Evolutionary conservation across 2,329 filamentous ascomycete species (phyloP), one percentile per base, ranked within the genome.

Genomic region (Penicillium carneum): DNA sequence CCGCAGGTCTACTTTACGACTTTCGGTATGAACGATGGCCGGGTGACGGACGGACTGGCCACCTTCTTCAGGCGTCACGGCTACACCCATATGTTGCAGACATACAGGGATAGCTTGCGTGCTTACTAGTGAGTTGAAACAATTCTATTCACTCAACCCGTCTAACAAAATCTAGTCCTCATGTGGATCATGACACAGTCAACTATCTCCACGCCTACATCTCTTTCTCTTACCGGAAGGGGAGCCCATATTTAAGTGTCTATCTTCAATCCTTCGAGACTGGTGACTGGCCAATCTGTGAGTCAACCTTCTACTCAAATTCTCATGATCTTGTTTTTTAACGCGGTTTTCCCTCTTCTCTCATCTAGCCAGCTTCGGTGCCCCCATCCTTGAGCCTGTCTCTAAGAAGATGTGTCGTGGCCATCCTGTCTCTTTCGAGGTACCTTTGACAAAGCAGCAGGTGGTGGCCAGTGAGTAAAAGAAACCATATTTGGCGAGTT

Each of bases 1-100:
- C 66, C 66, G 0, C 64, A 68, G 50, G 16, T 68, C 8, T 68
- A 68, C 46, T 60, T 67, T 12, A 57, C 59, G 9, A 53, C 56
- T 1, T 67, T 67, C 49, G 64, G 66, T 1, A 53, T 63, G 50
- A 60, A 62, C 41, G 66, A 68, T 33, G 49, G 48, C 12, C 49
- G 31, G 8, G 49, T 68, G 2, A 46, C 63, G 1, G 57, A 65
- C 23, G 64, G 54, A 4, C 33, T 68, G 18, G 31, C 38, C 10
- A 56, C 58, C 2, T 67, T 68, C 54, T 67, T 62, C 26, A 43
- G 50, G 16, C 57, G 64, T 8, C 39, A 42, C 4, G 62, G 59
- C 16, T 65, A 48, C 38, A 57, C 56, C 4, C 52, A 56, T 11
- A 55, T 65, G 62, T 57, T 62, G 6, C 14, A 52, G 31, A 31